Evolutionary conservation across 2,329 filamentous ascomycete species (phyloP).

Genomic region (Xylaria sp.): DNA sequence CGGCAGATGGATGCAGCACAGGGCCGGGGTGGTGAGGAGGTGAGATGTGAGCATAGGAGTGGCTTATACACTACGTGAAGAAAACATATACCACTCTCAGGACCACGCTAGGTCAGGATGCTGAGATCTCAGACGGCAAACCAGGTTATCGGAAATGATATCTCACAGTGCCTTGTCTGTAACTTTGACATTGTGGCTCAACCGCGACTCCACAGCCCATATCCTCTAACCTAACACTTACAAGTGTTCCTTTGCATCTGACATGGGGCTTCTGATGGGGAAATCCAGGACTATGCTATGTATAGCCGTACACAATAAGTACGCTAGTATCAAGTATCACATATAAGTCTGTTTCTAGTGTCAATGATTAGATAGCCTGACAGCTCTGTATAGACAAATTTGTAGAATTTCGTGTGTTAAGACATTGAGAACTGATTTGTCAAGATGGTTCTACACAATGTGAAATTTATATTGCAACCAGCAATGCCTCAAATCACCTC

Average conservation of each 20-base stretch:
- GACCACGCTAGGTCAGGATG: slow-evolving; percentile 8
- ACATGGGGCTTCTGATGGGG: background rate
- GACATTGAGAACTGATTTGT: background rate
- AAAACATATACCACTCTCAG: slow-evolving; percentile 15
- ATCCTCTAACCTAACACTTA: background rate
- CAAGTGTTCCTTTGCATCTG: background rate
- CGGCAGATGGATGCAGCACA: background rate
- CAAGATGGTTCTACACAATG: background rate
- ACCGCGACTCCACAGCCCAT: slow-evolving; percentile 5
- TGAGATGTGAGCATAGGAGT: background rate
- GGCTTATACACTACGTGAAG: background rate
- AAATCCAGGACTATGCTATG: background rate
- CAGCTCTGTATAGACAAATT: background rate
- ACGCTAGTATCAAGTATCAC: background rate
- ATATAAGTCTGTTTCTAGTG: background rate
- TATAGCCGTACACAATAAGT: background rate
- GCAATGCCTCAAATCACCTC: background rate
- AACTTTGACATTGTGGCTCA: slow-evolving; percentile 19
- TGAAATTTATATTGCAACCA: background rate
- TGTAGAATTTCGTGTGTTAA: background rate
- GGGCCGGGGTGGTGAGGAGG: background rate
- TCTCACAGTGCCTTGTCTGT: slow-evolving; percentile 17
- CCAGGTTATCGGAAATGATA: slow-evolving; percentile 34
- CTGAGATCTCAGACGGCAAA: slow-evolving; percentile 12
- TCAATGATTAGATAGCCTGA: background rate